A percentile compares a stretch with the other conserved stretches of the same genome.
Evolutionary conservation across 2,329 filamentous ascomycete species (phyloP).

Genomic region (Fusarium xyrophilum): DNA sequence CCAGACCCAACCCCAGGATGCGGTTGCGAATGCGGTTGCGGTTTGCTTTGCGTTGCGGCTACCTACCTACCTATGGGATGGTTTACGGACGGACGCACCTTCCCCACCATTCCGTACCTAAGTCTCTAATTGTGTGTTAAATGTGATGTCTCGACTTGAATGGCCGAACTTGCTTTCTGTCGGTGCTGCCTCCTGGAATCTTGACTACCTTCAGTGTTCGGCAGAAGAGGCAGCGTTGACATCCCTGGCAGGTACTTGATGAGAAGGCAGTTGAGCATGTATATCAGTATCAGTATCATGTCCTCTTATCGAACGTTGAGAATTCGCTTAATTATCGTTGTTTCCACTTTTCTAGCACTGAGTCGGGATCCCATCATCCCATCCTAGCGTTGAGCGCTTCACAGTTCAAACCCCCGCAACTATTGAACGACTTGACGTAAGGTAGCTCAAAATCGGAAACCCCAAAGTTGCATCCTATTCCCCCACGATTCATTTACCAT

Average conservation of each 20-base stretch:
- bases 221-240: not conserved
- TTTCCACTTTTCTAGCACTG: constrained; percentile 9
- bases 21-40: constrained; percentile 1
- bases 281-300: not conserved
- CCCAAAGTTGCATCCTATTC: constrained; percentile 23
- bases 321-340: constrained; percentile 7
- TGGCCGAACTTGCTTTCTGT: not conserved
- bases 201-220: not conserved
- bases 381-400: not conserved
- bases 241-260: not conserved
- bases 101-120: constrained; percentile 10
- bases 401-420: constrained; percentile 19
- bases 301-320: constrained; percentile 10
- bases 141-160: not conserved
- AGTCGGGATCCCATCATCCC: not conserved
- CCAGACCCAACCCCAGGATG: constrained; percentile 27
- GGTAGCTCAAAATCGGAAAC: constrained; percentile 7
- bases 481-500: constrained; percentile 18
- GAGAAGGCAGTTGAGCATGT: not conserved
- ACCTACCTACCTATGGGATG: not conserved
- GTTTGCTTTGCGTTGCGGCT: constrained; percentile 1
- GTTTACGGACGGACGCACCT: not conserved
- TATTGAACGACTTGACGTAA: not conserved
- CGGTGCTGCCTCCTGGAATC: not conserved
- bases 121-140: constrained; percentile 2